Conservation (phyloP, 805 yeast species). For the Schizosaccharomyces osmophilus region DNA sequence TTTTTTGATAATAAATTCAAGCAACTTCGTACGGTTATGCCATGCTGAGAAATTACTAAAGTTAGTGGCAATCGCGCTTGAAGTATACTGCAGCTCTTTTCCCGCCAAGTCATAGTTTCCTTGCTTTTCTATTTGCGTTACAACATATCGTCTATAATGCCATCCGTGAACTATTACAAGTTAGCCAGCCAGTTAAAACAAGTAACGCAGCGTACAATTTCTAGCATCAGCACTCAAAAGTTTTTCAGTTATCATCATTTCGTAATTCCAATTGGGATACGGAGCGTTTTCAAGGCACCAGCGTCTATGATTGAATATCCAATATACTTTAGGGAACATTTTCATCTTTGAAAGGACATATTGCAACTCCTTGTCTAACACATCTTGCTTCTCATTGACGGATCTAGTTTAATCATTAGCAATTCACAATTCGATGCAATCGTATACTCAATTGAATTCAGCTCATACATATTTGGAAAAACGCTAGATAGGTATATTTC, state of each 20-base stretch:
- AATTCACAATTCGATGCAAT: neutral
- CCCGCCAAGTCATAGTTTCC: slow-evolving; percentile 14
- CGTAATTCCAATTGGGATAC: slow-evolving; percentile 37
- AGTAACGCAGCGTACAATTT: slow-evolving; percentile 21
- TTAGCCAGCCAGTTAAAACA: neutral
- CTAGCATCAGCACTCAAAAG: slow-evolving; percentile 51
- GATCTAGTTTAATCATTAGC: slow-evolving; percentile 6
- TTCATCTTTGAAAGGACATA: slow-evolving; percentile 36
- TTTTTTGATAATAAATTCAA: slow-evolving; percentile 25
- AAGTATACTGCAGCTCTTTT: slow-evolving; percentile 52
- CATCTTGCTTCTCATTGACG: slow-evolving; percentile 9
- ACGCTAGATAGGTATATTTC: slow-evolving; percentile 28
- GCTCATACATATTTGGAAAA: slow-evolving; percentile 2
- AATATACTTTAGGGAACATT: slow-evolving; percentile 66
- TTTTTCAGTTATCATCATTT: slow-evolving; percentile 42
- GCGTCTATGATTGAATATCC: slow-evolving; percentile 85
- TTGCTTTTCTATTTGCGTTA: slow-evolving; percentile 16
- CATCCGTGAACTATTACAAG: slow-evolving; percentile 42
- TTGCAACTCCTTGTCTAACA: slow-evolving; percentile 31
- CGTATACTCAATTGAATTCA: neutral
- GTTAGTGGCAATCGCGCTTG: slow-evolving; percentile 50
- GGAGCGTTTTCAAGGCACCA: slow-evolving; percentile 44
- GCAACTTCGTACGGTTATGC: slow-evolving; percentile 62
- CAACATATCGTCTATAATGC: slow-evolving; percentile 68
- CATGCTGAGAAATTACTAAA: slow-evolving; percentile 89